These are phyloP conservation scores for Suillus cothurnatus DNA, from an alignment of 768 basidiomycete genomes.

Conservation along the genomic window DNA sequence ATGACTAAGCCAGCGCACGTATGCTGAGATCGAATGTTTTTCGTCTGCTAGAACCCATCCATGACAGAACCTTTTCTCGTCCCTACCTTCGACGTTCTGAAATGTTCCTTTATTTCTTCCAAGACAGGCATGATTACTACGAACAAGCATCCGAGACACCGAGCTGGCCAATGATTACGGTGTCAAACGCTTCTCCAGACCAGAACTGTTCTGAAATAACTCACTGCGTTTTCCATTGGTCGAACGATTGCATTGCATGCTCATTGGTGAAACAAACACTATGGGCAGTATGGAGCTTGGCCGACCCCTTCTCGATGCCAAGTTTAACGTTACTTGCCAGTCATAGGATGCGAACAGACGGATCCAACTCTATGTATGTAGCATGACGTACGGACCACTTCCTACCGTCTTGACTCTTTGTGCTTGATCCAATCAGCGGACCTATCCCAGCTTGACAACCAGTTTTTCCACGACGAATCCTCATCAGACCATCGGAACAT, in stretches of 20 bases:
- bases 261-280: background rate
- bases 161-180: background rate
- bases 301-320: background rate
- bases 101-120: background rate
- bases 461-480: background rate
- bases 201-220: background rate
- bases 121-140: background rate
- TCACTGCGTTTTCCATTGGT: background rate
- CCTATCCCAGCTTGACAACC: background rate
- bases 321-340: background rate
- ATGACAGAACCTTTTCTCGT: background rate
- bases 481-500: background rate
- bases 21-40: background rate
- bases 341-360: background rate
- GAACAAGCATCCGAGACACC: background rate
- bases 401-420: background rate
- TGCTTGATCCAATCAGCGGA: background rate
- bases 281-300: background rate
- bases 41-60: constrained; percentile 1
- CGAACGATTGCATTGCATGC: too few species aligned
- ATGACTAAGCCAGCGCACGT: constrained; percentile 4
- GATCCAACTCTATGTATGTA: background rate
- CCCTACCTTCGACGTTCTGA: background rate
- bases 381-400: background rate
- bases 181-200: background rate